A percentile compares a stretch with the other conserved stretches of the same genome.
These are phyloP conservation scores for Tricholoma sp. DNA, from an alignment of 768 basidiomycete species.

Conservation along the genomic window DNA sequence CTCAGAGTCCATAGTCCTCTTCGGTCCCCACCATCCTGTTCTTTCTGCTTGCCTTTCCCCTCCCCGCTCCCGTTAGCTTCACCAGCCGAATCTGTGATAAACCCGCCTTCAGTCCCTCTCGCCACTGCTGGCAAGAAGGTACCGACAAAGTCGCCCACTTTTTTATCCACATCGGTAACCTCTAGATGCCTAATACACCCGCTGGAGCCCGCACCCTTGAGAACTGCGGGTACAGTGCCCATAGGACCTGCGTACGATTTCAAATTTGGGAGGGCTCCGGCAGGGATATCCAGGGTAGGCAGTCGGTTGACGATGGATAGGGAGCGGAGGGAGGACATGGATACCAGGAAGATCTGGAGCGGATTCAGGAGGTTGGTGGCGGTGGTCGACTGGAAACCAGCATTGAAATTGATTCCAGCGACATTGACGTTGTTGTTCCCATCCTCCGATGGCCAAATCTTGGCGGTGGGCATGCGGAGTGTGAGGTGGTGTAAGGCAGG, in stretches of 20 bases:
- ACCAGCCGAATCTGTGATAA: neutral
- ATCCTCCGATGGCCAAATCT: constrained; percentile 14
- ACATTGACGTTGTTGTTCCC: neutral
- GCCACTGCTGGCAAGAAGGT: constrained; percentile 19
- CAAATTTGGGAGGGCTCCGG: constrained; percentile 11
- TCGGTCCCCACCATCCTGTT: neutral
- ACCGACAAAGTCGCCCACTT: constrained; percentile 10
- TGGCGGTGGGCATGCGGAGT: constrained; percentile 16
- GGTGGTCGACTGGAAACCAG: neutral
- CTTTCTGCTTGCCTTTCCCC: neutral
- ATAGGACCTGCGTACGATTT: constrained; percentile 13
- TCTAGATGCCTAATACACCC: constrained; percentile 9
- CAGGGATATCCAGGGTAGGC: constrained; percentile 9
- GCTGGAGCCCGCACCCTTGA: constrained; percentile 9
- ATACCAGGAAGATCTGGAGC: constrained; percentile 14
- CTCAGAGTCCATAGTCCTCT: constrained; percentile 15
- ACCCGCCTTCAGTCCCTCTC: neutral
- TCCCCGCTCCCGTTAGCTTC: neutral
- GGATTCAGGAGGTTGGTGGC: constrained; percentile 9
- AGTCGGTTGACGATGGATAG: constrained; percentile 14
- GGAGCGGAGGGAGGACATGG: constrained; percentile 7
- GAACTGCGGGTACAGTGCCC: constrained; percentile 7
- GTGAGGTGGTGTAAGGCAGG: constrained; percentile 12
- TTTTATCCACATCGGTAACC: constrained; percentile 15
- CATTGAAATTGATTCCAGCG: neutral